Conservation (phyloP, 208 protist species). For the Leishmania martiniquensis region DNA sequence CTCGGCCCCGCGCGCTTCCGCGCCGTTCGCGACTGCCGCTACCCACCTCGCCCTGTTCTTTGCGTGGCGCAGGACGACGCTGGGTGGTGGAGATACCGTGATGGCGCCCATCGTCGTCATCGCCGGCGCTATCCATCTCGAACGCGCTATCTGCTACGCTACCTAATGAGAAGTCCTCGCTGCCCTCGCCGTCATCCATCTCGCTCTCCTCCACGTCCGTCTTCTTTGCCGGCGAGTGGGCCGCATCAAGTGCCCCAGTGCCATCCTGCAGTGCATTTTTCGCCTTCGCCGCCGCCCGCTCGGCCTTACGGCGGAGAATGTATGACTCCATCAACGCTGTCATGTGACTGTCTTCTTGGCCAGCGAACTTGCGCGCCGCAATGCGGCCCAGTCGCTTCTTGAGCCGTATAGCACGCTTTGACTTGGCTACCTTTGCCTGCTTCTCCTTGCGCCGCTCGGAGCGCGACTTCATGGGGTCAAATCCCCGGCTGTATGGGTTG, state of each 20-base stretch:
- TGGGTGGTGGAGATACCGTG: slow-evolving; percentile 3
- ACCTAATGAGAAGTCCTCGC: slow-evolving; percentile 11
- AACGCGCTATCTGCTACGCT: slow-evolving; percentile 22
- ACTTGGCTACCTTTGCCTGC: slow-evolving; percentile 57
- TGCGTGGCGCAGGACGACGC: slow-evolving; percentile 8
- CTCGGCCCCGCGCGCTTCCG: neutral
- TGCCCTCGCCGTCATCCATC: neutral
- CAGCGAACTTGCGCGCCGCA: slow-evolving; percentile 48
- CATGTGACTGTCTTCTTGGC: slow-evolving; percentile 76
- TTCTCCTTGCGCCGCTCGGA: slow-evolving; percentile 71
- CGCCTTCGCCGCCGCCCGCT: slow-evolving; percentile 61
- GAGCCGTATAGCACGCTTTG: slow-evolving; percentile 64
- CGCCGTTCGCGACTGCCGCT: neutral
- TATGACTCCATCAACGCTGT: slow-evolving; percentile 90
- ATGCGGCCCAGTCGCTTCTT: slow-evolving; percentile 64
- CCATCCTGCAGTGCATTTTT: slow-evolving; percentile 32
- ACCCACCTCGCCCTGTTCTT: neutral
- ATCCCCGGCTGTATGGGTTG: slow-evolving; percentile 67
- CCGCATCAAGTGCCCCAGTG: slow-evolving; percentile 8
- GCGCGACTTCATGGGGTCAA: slow-evolving; percentile 87
- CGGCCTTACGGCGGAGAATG: slow-evolving; percentile 72
- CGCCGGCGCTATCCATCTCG: slow-evolving; percentile 8
- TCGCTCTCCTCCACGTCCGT: slow-evolving; percentile 12
- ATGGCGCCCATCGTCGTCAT: slow-evolving; percentile 11
- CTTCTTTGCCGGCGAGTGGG: slow-evolving; percentile 9